Conservation (phyloP, 1,284 basidiomycete genomes). For the Ganoderma lucidum region DNA sequence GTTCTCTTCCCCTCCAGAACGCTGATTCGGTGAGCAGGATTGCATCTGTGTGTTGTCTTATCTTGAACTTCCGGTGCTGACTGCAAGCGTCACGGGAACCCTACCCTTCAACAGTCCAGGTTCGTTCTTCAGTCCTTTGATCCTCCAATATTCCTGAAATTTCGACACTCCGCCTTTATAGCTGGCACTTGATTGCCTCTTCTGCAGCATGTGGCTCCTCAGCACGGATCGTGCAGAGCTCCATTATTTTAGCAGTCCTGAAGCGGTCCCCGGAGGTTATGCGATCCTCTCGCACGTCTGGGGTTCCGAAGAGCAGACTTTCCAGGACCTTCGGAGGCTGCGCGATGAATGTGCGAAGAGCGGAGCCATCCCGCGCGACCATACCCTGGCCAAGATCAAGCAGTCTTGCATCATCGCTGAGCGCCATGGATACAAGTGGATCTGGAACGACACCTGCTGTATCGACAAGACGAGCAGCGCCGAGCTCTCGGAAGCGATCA, state of each 20-base stretch:
- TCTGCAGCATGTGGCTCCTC: slow-evolving; percentile 6
- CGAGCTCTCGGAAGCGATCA: slow-evolving; percentile 8
- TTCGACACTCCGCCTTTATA: not conserved
- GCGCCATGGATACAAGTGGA: slow-evolving; percentile 7
- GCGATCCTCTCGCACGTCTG: slow-evolving; percentile 9
- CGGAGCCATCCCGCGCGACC: slow-evolving; percentile 1
- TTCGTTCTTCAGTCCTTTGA: not conserved
- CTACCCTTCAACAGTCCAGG: not conserved
- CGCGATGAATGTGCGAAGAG: not conserved
- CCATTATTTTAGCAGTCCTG: not conserved
- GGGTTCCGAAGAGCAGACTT: not conserved
- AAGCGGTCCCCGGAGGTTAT: not conserved
- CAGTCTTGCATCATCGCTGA: slow-evolving; percentile 2
- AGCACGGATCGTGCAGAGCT: slow-evolving; percentile 6
- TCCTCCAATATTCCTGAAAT: not conserved
- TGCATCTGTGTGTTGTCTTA: not conserved
- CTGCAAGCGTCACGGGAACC: too few relatives aligned
- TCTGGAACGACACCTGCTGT: slow-evolving; percentile 11
- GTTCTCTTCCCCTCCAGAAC: too few relatives aligned
- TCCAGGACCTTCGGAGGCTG: slow-evolving; percentile 3
- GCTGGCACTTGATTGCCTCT: not conserved
- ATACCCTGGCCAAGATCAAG: not conserved
- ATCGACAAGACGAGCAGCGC: slow-evolving; percentile 13
- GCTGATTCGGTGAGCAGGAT: not conserved
- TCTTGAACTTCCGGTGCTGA: too few relatives aligned